phyloP scores from a whole-genome alignment of 1,284 basidiomycete genomes.

The Rhodotorula sp. region DNA sequence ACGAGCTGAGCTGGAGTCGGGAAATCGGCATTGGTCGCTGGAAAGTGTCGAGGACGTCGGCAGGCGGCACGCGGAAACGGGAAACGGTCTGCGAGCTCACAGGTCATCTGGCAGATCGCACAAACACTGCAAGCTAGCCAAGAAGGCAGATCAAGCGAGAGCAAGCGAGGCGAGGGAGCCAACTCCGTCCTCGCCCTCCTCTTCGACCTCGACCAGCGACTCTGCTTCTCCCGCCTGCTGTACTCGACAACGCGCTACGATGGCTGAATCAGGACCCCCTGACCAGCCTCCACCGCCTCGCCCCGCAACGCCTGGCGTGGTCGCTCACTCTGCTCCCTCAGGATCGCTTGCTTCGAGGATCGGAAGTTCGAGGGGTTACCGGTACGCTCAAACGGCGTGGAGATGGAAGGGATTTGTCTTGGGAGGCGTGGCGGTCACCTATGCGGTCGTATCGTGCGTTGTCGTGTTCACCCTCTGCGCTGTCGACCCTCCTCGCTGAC shows the following conservation, averaged over 20 bases:
- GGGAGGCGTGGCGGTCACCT: conserved; percentile 14
- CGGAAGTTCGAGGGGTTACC: not conserved
- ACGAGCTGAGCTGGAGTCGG: conserved; percentile 22
- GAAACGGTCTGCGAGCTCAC: no score
- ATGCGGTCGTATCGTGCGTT: conserved; percentile 24
- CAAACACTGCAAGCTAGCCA: no score
- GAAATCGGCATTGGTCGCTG: not conserved
- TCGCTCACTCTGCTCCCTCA: not conserved
- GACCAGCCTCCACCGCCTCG: not conserved
- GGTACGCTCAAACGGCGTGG: conserved; percentile 5
- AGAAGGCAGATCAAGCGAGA: no score
- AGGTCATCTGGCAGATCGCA: no score
- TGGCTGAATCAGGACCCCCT: not conserved
- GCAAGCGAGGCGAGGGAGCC: no score
- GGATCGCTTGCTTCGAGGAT: not conserved
- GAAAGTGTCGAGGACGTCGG: not conserved
- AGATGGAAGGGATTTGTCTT: conserved; percentile 21
- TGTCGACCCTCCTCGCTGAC: not conserved
- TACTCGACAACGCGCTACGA: not conserved
- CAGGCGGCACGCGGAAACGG: no score
- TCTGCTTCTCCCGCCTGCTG: not conserved
- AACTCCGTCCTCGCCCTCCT: no score
- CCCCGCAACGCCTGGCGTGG: conserved; percentile 13
- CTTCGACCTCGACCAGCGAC: no score
- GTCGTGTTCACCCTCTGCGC: no score